Percentiles rank a stretch among this genome's conserved stretches.
These are phyloP conservation scores for Daldinia grandis DNA, from an alignment of 495 filamentous ascomycete species.

Conservation along the genomic window DNA sequence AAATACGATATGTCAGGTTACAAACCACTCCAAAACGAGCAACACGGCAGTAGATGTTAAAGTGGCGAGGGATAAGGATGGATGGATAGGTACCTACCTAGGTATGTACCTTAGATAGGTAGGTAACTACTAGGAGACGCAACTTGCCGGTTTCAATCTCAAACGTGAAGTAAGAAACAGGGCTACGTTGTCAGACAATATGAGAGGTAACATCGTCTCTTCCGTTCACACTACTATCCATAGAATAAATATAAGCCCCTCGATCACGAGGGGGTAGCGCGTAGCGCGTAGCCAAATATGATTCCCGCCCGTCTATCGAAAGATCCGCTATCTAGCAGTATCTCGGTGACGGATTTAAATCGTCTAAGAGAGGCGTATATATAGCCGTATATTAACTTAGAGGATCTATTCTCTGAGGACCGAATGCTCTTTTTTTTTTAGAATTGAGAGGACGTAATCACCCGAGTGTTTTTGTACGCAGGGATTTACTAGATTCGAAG, in stretches of 20 bases:
- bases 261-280: not conserved
- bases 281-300: not conserved
- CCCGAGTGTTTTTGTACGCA: not conserved
- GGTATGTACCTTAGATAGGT: no score
- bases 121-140: not conserved
- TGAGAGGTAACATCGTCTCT: not conserved
- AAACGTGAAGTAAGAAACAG: not conserved
- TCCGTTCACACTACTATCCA: not conserved
- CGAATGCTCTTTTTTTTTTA: not conserved
- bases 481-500: not conserved
- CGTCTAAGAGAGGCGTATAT: not conserved
- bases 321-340: not conserved
- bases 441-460: not conserved
- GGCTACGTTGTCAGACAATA: not conserved
- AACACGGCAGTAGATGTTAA: not conserved
- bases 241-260: not conserved
- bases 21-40: not conserved
- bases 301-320: not conserved
- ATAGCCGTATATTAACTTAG: not conserved
- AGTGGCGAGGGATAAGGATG: not conserved
- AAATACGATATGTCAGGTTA: not conserved
- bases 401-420: not conserved
- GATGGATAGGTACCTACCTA: not conserved
- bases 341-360: not conserved
- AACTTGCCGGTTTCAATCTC: not conserved